Base-by-base conservation (phyloP, 345 rosid genomes). In the Trapa incisa region DNA sequence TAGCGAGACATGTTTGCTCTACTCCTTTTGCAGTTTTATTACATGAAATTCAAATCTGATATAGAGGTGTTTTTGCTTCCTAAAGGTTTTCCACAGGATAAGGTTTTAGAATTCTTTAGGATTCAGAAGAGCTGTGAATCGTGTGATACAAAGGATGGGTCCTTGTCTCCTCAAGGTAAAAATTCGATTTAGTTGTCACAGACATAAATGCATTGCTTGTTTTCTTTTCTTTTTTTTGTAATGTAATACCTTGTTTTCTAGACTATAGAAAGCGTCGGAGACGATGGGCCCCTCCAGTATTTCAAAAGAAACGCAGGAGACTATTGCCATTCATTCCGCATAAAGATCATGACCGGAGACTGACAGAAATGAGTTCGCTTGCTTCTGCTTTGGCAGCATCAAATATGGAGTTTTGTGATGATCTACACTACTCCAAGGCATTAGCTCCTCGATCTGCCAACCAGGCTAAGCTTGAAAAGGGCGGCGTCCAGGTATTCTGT, bases 401-500 rank as follows among this genome's bases (percentile, higher is more conserved):
- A 73, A 72, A 82, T 17, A 85, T 87, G 75, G 82, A 89, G 71
- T 92, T 86, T 70, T 78, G 86, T 65, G 92, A 86, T 76, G 81
- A 78, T 47, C 80, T 92, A 52, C 80, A 74, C 68, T 92, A 92
- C 77, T 56, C 67, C 10, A 78, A 84, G 0, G 84, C 85, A 65
- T 82, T 86, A 89, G 92, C 91, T 77, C 88, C 88, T 77, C 79
- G 84, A 71, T 83, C 85, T 74, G 88, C 91, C 37, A 92, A 92
- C 77, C 89, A 78, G 68, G 84, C 98, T 68, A 70, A 75, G 68
- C 75, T 82, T 52, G 98, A 92, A 82, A 75, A 75, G 61, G 98
- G 91, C 50, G 95, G 96, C 68, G 89, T 89, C 96, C 96, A 92
- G 96, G 98, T 92, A n/a, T 60, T 41, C 8, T 36, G 70, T 67